Evolutionary conservation across 495 filamentous ascomycete genomes (phyloP).

Genomic region (Amniculicola lignicola): DNA sequence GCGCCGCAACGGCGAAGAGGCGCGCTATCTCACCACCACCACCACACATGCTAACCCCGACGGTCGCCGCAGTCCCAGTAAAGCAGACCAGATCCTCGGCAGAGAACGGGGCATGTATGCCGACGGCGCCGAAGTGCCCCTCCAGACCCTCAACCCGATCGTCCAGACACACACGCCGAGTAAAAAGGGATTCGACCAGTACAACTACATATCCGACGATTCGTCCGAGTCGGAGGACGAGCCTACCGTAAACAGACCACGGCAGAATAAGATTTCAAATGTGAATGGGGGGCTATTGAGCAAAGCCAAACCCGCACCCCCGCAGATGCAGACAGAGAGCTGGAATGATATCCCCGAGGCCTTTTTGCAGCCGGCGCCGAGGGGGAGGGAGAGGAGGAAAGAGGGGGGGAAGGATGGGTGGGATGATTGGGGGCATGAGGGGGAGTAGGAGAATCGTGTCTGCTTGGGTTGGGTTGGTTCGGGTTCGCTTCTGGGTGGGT

Average conservation of each 20-base stretch:
- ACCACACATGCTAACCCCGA: conserved; percentile 5
- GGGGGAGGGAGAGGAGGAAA: conserved; percentile 13
- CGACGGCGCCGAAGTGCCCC: too few relatives aligned
- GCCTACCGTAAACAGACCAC: conserved; percentile 27
- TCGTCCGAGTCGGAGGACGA: conserved; percentile 23
- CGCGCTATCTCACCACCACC: conserved; percentile 29
- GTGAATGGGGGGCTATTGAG: too few relatives aligned
- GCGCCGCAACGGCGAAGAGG: conserved; percentile 17
- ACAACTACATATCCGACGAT: conserved; percentile 29
- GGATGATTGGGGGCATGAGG: conserved; percentile 32
- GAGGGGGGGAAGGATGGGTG: conserved; percentile 6
- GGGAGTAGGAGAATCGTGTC: too few relatives aligned
- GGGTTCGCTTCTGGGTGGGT: too few relatives aligned
- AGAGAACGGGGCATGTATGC: conserved; percentile 32
- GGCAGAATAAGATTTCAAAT: conserved; percentile 10
- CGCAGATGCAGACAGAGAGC: conserved; percentile 24
- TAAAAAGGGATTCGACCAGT: conserved; percentile 33
- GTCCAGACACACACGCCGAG: too few relatives aligned
- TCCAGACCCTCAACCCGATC: conserved; percentile 32
- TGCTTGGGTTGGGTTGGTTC: too few relatives aligned
- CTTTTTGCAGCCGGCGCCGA: conserved; percentile 31
- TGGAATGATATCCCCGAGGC: conserved; percentile 44
- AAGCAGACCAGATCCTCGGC: conserved; percentile 36
- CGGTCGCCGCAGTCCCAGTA: conserved; percentile 29
- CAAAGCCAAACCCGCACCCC: conserved; percentile 7